Evolutionary conservation across 495 filamentous ascomycete species (phyloP).

Genomic region (Pyrenula massariospora): DNA sequence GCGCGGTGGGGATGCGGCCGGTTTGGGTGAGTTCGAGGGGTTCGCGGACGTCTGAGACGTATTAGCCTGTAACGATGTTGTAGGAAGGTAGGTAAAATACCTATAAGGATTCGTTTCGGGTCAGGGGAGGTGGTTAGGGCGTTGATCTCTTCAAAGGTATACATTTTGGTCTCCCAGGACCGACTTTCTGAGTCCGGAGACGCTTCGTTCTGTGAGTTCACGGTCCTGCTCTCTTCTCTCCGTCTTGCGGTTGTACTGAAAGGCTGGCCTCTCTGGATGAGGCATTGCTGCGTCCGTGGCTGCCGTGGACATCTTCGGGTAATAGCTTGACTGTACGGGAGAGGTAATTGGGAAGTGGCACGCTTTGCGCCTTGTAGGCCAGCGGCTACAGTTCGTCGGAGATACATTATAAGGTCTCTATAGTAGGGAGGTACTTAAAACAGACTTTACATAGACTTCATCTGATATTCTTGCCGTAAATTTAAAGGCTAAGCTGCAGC

Average conservation of each 20-base stretch:
- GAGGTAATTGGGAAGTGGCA: not conserved
- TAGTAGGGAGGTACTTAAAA: no score
- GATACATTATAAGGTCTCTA: not conserved
- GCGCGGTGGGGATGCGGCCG: conserved; percentile 66
- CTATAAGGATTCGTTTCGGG: not conserved
- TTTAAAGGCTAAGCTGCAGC: no score
- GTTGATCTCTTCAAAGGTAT: not conserved
- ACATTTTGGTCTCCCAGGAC: not conserved
- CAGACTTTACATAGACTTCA: no score
- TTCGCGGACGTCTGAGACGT: conserved; percentile 63
- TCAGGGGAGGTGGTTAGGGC: not conserved
- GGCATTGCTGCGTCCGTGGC: not conserved
- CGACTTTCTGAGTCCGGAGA: no score
- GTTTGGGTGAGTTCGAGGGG: conserved; percentile 56
- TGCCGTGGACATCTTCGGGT: not conserved
- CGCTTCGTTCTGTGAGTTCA: no score
- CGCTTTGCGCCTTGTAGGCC: not conserved
- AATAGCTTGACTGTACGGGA: not conserved
- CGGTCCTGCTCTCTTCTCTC: not conserved
- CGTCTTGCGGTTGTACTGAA: not conserved
- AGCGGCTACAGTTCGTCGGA: not conserved
- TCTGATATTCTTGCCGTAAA: no score
- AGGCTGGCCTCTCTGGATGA: not conserved
- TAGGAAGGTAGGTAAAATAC: not conserved
- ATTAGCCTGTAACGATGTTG: no score